These are phyloP conservation scores for Cutaneotrichosporon sp. DNA, from an alignment of 1,284 basidiomycete genomes.

Conservation along the genomic window DNA sequence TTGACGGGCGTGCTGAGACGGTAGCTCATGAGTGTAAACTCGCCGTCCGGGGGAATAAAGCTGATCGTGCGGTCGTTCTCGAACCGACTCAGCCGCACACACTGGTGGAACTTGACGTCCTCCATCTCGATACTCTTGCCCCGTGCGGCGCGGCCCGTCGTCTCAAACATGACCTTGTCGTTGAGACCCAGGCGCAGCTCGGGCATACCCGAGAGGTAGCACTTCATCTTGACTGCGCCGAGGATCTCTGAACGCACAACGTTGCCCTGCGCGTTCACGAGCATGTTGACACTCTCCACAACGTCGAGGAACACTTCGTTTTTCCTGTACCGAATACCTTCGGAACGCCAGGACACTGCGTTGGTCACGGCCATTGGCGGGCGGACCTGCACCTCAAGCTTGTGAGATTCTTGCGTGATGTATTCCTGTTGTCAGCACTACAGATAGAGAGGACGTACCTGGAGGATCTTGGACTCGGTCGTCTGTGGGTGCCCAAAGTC, in stretches of 20 bases:
- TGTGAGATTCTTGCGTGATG: constrained; percentile 98
- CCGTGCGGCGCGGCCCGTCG: constrained; percentile 84
- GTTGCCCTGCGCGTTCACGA: constrained; percentile 95
- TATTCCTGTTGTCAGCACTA: constrained; percentile 62
- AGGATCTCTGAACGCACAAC: constrained; percentile 97
- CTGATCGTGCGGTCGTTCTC: constrained; percentile 99
- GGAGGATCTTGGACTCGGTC: constrained; percentile 97
- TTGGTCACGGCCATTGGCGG: constrained; percentile 98
- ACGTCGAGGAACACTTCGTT: constrained; percentile 99
- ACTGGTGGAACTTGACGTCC: constrained; percentile 99
- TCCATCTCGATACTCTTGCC: constrained; percentile 99
- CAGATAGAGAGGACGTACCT: constrained; percentile 62
- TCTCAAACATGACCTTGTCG: constrained; percentile 99
- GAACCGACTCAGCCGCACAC: constrained; percentile 97
- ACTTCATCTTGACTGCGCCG: constrained; percentile 99
- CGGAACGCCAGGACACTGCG: constrained; percentile 96
- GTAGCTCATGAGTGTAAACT: constrained; percentile 98
- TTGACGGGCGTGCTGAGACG: constrained; percentile 94
- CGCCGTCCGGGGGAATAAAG: constrained; percentile 98
- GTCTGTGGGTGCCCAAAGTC: constrained; percentile 99
- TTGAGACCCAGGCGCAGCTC: constrained; percentile 93
- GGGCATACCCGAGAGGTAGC: constrained; percentile 98
- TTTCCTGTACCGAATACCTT: constrained; percentile 96
- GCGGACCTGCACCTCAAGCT: constrained; percentile 92
- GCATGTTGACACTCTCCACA: constrained; percentile 93